Evolutionary conservation across 208 protist genomes (phyloP), one percentile per base, ranked within the genome.

Genomic region (Leishmania amazonensis): DNA sequence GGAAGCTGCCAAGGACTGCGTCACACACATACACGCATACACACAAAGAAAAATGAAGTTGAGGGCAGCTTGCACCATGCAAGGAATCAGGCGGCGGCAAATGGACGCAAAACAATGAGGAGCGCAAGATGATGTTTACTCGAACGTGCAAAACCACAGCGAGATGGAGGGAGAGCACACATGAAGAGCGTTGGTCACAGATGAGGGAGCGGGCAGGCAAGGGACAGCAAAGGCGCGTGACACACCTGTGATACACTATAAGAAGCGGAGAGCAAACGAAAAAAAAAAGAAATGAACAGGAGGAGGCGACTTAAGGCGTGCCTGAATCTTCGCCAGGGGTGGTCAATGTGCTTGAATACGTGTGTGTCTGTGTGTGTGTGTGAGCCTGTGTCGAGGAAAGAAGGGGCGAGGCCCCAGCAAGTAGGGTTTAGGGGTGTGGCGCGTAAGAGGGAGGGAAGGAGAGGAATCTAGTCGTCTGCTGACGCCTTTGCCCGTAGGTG

Each of bases 21-120:
- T 19, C 38, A 53, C 45, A 35, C 42, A 21, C 40, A 1, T 38
- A 71, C 38, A 42, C 38, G 8, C 65, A 45, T 15, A 58, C 45
- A 84, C 31, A 64, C 75, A 79, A 54, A 74, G 24, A 1, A 77
- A 75, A 49, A 74, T 21, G 72, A 83, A 51, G 54, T 35, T 31
- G 71, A 72, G 54, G 79, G 81, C 31, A 85, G 54, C 58, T 40
- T 75, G 73, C 74, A 42, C 7, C 35, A 28, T 53, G 45, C n/a
- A 47, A 40, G 24, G 64, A 79, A 74, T 72, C 51, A 31, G 24
- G 35, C 7, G 53, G 24, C 51, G 42, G 1, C 35, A 31, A 40
- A 51, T 80, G 45, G 84, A 21, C 1, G n/a, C 2, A 3, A 74
- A 54, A 38, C 3, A 19, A 19, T 35, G 45, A 54, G 2, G 45